These are phyloP conservation scores for Serendipita vermifera DNA, from an alignment of 768 basidiomycete genomes.

Conservation along the genomic window DNA sequence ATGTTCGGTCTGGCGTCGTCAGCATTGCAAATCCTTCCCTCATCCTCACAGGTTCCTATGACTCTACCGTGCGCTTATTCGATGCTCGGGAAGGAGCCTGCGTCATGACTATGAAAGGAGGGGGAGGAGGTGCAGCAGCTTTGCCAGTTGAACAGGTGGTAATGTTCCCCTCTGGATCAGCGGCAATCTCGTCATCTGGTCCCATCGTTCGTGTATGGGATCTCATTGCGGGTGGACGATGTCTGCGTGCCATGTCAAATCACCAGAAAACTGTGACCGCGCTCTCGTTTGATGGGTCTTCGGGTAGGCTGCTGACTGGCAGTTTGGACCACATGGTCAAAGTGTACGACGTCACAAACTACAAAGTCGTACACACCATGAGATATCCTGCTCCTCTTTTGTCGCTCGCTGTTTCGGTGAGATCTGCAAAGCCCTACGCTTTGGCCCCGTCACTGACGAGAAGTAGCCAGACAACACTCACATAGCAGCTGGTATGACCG, in stretches of 20 bases:
- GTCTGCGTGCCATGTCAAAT: conserved; percentile 83
- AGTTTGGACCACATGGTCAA: conserved; percentile 97
- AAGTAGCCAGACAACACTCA: conserved; percentile 88
- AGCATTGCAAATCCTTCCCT: conserved; percentile 72
- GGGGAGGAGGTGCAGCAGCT: conserved; percentile 20
- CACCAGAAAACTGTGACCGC: conserved; percentile 97
- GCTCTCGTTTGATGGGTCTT: conserved; percentile 62
- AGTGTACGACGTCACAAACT: conserved; percentile 88
- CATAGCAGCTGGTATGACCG: conserved; percentile 93
- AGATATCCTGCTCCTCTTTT: conserved; percentile 89
- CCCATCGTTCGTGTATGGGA: conserved; percentile 95
- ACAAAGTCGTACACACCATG: conserved; percentile 97
- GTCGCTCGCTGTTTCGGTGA: conserved; percentile 80
- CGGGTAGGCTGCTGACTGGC: conserved; percentile 73
- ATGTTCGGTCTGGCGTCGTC: conserved; percentile 86
- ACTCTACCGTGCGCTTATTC: conserved; percentile 77
- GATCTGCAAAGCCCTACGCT: conserved; percentile 23
- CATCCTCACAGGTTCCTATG: conserved; percentile 88
- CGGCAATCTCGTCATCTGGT: conserved; percentile 75
- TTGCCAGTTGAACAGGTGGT: conserved; percentile 84
- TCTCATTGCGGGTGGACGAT: conserved; percentile 78
- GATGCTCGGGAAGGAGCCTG: conserved; percentile 73
- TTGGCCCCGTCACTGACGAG: not conserved
- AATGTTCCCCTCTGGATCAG: conserved; percentile 80
- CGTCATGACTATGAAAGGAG: conserved; percentile 64